Evolutionary conservation across 257 asterid genomes (phyloP).

Genomic region (Solanum lycopersicoides): DNA sequence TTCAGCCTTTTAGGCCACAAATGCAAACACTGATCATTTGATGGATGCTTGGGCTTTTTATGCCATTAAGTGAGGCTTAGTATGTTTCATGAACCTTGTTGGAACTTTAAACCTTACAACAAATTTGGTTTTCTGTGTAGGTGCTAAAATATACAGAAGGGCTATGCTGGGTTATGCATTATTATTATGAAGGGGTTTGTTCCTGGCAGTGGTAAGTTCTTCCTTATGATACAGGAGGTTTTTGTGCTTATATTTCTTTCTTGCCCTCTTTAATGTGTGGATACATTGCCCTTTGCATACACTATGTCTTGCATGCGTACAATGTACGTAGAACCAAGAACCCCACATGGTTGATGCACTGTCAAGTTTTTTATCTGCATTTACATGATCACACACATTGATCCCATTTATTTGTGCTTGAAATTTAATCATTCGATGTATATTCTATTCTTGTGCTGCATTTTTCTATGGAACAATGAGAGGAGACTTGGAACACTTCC

Average conservation of each 20-base stretch:
- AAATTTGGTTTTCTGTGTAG: constrained; percentile 13
- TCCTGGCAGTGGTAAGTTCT: constrained; percentile 51
- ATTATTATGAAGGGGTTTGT: constrained; percentile 53
- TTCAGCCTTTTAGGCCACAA: not conserved
- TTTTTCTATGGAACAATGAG: not conserved
- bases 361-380: not conserved
- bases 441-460: not conserved
- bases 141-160: constrained; percentile 47
- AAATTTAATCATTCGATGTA: not conserved
- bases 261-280: not conserved
- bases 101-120: not conserved
- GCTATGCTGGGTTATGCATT: constrained; percentile 53
- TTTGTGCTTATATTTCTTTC: not conserved
- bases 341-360: not conserved
- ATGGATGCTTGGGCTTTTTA: not conserved
- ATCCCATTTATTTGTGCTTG: not conserved
- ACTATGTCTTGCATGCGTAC: not conserved
- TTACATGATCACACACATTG: not conserved
- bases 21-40: not conserved
- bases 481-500: not conserved
- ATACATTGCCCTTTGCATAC: not conserved
- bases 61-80: not conserved
- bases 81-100: not conserved
- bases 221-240: not conserved
- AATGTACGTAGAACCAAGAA: not conserved